phyloP scores from a whole-genome alignment of 768 basidiomycete genomes.

The Lentinus brumalis region DNA sequence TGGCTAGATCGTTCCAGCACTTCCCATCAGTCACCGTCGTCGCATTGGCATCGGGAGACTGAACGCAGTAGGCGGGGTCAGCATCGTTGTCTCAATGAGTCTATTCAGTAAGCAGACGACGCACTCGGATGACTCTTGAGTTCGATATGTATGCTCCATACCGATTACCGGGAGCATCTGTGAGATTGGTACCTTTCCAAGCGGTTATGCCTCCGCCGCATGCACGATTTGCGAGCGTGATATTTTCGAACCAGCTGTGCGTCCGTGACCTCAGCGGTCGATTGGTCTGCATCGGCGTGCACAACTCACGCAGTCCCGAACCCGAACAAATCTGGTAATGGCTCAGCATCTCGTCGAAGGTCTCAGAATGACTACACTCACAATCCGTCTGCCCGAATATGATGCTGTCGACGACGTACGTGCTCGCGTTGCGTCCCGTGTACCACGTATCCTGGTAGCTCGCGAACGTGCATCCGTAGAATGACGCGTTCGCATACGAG shows the following conservation, averaged over 20 bases:
- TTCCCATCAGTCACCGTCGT: constrained; percentile 44
- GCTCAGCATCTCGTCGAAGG: no score
- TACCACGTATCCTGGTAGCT: constrained; percentile 72
- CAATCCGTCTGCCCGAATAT: constrained; percentile 69
- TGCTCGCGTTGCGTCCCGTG: constrained; percentile 57
- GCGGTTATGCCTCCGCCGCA: constrained; percentile 69
- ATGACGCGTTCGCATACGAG: constrained; percentile 67
- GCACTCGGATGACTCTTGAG: constrained; percentile 54
- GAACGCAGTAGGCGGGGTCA: background rate
- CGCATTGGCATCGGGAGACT: constrained; percentile 63
- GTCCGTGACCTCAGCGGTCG: background rate
- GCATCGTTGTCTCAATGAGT: no score
- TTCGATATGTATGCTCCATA: constrained; percentile 60
- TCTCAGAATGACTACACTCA: constrained; percentile 29
- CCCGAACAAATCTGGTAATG: constrained; percentile 51
- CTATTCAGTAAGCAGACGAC: constrained; percentile 18
- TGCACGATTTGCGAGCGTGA: constrained; percentile 58
- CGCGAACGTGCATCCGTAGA: constrained; percentile 62
- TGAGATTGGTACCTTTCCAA: constrained; percentile 61
- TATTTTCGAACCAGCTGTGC: constrained; percentile 59
- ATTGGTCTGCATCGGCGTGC: background rate
- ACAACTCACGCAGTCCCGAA: constrained; percentile 57
- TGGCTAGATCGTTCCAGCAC: constrained; percentile 64
- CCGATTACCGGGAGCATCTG: constrained; percentile 49
- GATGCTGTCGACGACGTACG: constrained; percentile 62